Evolutionary conservation across 345 rosid genomes (phyloP), one percentile per base, ranked within the genome.

Genomic region (Populus davidiana): DNA sequence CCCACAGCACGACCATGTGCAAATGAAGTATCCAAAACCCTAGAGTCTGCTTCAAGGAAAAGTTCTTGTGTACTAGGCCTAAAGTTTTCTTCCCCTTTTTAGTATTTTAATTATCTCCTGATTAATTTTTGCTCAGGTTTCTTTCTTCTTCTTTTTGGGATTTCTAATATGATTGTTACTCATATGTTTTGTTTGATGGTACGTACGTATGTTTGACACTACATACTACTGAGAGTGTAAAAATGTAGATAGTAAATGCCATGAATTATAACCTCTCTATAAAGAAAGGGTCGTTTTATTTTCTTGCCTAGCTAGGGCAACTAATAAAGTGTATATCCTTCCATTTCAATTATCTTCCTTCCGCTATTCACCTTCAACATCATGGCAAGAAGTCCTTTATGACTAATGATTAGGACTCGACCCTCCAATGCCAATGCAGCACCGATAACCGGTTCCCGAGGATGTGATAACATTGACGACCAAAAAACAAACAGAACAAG

Each of bases 1-100:
- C 93, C 94, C 18, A 76, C 79, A 6, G 92, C 91, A 38, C 87
- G 97, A 43, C 97, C 97, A 9, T 84, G 82, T 61, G 91, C 90
- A 10, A 78, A 75, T 33, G 81, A 86, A 13, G 84, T 89, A 25
- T 77, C 77, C 33, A 86, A 87, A 84, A 82, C 88, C 82, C 84
- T 94, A 68, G 84, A 85, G 54, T 81, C 90, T 69, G 76, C 78
- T 65, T 80, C 81, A 65, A 76, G 80, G 62, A 78, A 78, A 63
- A 81, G 78, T 67, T 80, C 91, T 61, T 88, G 86, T 63, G 85
- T 78, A 80, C 78, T 81, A 81, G 76, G 75, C 73, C 70, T 80
- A 52, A 80, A 85, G 44, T 77, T 85, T 47, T 86, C 89, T 71
- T 84, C 77, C 29, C 69, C 43, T 70, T 71, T 67, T 52, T 83